phyloP scores from a whole-genome alignment of 768 basidiomycete genomes.

The button mushroom (Agaricus bisporus) region DNA sequence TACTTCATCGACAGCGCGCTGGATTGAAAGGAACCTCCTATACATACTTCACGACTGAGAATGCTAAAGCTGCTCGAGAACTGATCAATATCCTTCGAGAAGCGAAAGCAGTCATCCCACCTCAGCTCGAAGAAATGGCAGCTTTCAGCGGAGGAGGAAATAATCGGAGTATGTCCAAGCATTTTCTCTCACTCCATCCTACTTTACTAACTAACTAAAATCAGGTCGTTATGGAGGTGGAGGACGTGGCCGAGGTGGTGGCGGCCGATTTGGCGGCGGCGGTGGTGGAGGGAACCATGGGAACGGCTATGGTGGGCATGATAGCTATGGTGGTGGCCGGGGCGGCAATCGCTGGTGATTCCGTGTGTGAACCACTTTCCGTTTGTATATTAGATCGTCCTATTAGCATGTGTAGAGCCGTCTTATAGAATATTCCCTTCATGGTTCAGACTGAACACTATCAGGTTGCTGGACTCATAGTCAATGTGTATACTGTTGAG shows the following conservation, averaged over 20 bases:
- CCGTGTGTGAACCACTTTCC: conserved; percentile 3
- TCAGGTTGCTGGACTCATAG: conserved; percentile 31
- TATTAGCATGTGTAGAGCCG: not conserved
- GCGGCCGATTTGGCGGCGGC: conserved; percentile 35
- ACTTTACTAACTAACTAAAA: not conserved
- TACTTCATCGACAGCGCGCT: conserved; percentile 54
- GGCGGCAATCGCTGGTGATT: conserved; percentile 30
- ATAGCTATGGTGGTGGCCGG: conserved; percentile 32
- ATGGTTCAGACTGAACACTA: conserved; percentile 16
- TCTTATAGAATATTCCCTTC: not conserved
- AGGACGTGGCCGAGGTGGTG: conserved; percentile 24
- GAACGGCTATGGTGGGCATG: conserved; percentile 37
- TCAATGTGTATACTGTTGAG: conserved; percentile 26
- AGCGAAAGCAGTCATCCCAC: conserved; percentile 79
- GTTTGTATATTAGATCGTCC: not conserved
- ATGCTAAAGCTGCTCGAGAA: conserved; percentile 91
- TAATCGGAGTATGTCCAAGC: conserved; percentile 49
- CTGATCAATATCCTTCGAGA: conserved; percentile 81
- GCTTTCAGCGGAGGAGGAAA: conserved; percentile 81
- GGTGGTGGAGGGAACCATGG: conserved; percentile 34
- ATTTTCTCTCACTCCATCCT: not conserved
- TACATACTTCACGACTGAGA: conserved; percentile 96
- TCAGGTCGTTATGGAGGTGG: conserved; percentile 58
- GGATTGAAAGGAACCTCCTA: conserved; percentile 89
- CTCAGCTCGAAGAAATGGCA: conserved; percentile 90